A percentile compares a stretch with the other conserved stretches of the same genome.
phyloP scores from a whole-genome alignment of 257 asterid genomes.

The Phtheirospermum japonicum region DNA sequence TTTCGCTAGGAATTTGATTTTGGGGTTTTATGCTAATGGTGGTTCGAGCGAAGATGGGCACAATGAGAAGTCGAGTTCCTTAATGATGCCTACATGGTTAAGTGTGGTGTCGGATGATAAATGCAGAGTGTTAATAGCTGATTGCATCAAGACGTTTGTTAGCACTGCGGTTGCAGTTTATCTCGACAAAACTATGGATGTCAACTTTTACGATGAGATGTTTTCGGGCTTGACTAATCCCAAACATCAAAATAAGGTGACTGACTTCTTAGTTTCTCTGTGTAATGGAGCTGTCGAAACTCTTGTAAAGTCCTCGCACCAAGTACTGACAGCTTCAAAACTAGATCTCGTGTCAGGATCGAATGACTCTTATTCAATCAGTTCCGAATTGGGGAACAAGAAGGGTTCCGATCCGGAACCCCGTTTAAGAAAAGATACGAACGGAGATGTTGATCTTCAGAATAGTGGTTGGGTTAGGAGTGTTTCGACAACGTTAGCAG shows the following conservation, averaged over 20 bases:
- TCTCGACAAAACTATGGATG: conserved; percentile 90
- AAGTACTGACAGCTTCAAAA: conserved; percentile 65
- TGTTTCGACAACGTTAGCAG: conserved; percentile 76
- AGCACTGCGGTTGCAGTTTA: conserved; percentile 83
- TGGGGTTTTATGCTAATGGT: conserved; percentile 53
- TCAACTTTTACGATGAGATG: conserved; percentile 74
- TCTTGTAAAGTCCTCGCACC: conserved; percentile 85
- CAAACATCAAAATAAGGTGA: conserved; percentile 64
- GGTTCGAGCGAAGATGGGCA: conserved; percentile 34
- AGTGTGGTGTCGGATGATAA: conserved; percentile 55
- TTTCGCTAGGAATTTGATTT: conserved; percentile 80
- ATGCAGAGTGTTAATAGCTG: conserved; percentile 64
- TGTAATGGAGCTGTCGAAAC: conserved; percentile 94
- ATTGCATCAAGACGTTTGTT: conserved; percentile 70
- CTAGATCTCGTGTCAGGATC: conserved; percentile 22
- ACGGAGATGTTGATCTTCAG: conserved; percentile 36
- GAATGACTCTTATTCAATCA: conserved; percentile 30
- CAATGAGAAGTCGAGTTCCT: too few species aligned
- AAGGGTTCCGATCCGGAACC: conserved; percentile 36
- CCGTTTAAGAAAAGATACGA: conserved; percentile 29
- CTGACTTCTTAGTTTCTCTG: conserved; percentile 64
- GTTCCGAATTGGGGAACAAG: conserved; percentile 24
- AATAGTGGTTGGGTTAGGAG: conserved; percentile 68
- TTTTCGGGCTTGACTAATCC: conserved; percentile 91
- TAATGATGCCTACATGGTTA: conserved; percentile 42